Evolutionary conservation across 2,329 filamentous ascomycete species (phyloP).

Genomic region (Trichoderma aggressivum): DNA sequence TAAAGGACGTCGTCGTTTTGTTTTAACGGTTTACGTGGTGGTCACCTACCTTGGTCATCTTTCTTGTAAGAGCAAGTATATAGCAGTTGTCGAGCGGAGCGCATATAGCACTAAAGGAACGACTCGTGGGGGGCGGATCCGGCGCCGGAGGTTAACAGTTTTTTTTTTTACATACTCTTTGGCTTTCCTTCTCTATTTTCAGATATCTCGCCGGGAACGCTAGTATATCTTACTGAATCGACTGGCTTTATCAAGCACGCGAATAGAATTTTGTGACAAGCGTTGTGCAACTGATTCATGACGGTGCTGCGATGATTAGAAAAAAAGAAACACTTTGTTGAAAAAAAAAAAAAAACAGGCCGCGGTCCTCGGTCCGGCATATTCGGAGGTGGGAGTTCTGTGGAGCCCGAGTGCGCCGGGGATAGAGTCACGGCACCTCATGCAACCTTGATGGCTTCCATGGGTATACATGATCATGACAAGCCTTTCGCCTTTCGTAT

Average conservation of each 20-base stretch:
- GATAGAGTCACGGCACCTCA: neutral
- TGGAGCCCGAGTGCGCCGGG: slow-evolving; percentile 5
- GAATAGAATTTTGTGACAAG: neutral
- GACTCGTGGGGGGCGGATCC: neutral
- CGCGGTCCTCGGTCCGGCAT: slow-evolving; percentile 5
- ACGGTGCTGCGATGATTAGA: neutral
- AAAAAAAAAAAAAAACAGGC: neutral
- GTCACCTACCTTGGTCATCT: neutral
- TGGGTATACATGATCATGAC: neutral
- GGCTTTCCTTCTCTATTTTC: neutral
- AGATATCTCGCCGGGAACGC: neutral
- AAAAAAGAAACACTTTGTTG: neutral
- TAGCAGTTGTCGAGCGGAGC: slow-evolving; percentile 12
- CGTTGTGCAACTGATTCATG: neutral
- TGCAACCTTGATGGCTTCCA: slow-evolving; percentile 1
- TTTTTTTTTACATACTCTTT: neutral
- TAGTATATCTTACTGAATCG: neutral
- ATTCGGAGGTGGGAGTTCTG: neutral
- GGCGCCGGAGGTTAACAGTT: neutral
- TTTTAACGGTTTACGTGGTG: neutral
- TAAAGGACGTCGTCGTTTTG: neutral
- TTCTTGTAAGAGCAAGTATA: slow-evolving; percentile 3
- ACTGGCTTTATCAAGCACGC: neutral
- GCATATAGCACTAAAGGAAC: slow-evolving; percentile 2
- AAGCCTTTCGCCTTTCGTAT: neutral